A percentile compares a stretch with the other conserved stretches of the same genome.
These are phyloP conservation scores for Chlamydomonas applanata DNA, from an alignment of 139 green algal species.

Conservation along the genomic window DNA sequence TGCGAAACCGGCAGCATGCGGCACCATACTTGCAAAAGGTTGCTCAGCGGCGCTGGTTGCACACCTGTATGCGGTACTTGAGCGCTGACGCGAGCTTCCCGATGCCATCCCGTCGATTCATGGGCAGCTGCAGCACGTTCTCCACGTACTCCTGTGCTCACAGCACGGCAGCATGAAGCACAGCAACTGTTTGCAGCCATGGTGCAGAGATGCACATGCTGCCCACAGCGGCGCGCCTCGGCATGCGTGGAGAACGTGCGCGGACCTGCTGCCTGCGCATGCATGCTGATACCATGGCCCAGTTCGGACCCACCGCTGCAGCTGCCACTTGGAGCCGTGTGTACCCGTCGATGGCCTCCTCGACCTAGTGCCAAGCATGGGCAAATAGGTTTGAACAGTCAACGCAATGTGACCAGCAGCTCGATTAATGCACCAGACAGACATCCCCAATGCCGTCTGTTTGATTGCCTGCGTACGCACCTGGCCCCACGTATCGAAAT, in stretches of 20 bases:
- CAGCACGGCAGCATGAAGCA: not conserved
- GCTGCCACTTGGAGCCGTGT: conserved; percentile 54
- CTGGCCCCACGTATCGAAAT: conserved; percentile 58
- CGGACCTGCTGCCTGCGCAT: no score
- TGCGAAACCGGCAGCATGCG: no score
- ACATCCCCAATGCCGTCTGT: no score
- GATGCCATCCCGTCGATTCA: conserved; percentile 37
- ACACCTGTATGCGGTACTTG: conserved; percentile 50
- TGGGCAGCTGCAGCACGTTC: conserved; percentile 47
- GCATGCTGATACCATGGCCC: no score
- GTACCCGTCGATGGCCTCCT: conserved; percentile 51
- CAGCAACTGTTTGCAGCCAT: no score
- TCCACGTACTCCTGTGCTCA: conserved; percentile 49
- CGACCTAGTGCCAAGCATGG: conserved; percentile 32
- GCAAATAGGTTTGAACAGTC: not conserved
- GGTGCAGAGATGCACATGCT: not conserved
- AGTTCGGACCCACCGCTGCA: conserved; percentile 32
- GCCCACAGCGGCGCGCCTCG: no score
- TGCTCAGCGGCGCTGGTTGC: not conserved
- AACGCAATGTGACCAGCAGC: not conserved
- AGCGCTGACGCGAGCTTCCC: conserved; percentile 44
- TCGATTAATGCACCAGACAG: no score
- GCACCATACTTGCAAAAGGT: no score
- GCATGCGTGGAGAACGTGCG: no score
- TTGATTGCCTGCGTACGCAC: no score